Percentiles rank a stretch among this genome's conserved stretches.
These are phyloP conservation scores for Aspergillus sp. DNA, from an alignment of 2,329 filamentous ascomycete species.

Conservation along the genomic window DNA sequence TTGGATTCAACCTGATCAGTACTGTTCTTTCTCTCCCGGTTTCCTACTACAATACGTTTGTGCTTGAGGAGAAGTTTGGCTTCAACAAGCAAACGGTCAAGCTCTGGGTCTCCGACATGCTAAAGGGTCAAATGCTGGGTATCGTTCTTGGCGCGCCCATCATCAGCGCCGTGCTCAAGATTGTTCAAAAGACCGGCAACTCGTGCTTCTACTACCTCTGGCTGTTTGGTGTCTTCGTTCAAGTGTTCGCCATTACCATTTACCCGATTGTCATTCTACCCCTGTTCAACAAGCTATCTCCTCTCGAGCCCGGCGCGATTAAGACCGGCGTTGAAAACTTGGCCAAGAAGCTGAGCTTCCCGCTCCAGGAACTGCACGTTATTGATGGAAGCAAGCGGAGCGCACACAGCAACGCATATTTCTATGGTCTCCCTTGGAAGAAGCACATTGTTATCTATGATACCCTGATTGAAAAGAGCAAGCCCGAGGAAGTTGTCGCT, in stretches of 20 bases:
- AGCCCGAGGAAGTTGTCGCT: conserved; percentile 87
- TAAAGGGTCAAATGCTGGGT: conserved; percentile 84
- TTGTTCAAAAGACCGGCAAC: conserved; percentile 89
- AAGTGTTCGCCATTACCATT: conserved; percentile 92
- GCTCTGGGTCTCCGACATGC: conserved; percentile 83
- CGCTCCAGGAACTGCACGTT: conserved; percentile 87
- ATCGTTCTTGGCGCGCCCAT: conserved; percentile 81
- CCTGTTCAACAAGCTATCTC: conserved; percentile 96
- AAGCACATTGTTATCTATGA: conserved; percentile 99
- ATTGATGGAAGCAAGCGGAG: conserved; percentile 90
- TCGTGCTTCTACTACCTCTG: conserved; percentile 98
- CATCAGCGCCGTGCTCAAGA: conserved; percentile 86
- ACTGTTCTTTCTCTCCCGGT: conserved; percentile 76
- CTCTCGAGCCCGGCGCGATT: conserved; percentile 79
- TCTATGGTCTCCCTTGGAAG: conserved; percentile 98
- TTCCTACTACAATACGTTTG: conserved; percentile 90
- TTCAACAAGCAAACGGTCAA: conserved; percentile 97
- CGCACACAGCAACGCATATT: conserved; percentile 89
- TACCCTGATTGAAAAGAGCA: conserved; percentile 92
- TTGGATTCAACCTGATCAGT: conserved; percentile 79
- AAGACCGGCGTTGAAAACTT: conserved; percentile 86
- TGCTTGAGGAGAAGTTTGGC: conserved; percentile 93
- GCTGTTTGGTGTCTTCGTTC: conserved; percentile 84
- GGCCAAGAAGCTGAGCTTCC: conserved; percentile 82
- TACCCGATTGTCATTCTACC: conserved; percentile 94